phyloP scores from a whole-genome alignment of 768 basidiomycete genomes.

The Boletus rufocinnamomeus region DNA sequence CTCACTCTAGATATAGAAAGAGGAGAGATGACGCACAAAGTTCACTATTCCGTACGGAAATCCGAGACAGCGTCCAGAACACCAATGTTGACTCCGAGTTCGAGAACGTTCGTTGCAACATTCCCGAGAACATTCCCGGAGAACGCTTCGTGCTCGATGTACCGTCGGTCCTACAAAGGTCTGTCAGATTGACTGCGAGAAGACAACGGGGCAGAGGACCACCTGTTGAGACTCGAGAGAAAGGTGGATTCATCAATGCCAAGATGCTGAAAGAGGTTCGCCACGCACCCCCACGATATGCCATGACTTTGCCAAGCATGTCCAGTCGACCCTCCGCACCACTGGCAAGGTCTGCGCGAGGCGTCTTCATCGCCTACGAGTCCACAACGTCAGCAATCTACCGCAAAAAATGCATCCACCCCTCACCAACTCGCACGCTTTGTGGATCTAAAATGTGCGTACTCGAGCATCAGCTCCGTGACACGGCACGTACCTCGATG shows the following conservation, averaged over 20 bases:
- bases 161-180: no score
- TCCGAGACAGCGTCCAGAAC: slow-evolving; percentile 84
- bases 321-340: slow-evolving; percentile 77
- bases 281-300: no score
- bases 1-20: no score
- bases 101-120: slow-evolving; percentile 83
- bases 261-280: background rate
- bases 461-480: no score
- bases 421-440: slow-evolving; percentile 61
- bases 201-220: background rate
- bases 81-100: slow-evolving; percentile 86
- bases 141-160: slow-evolving; percentile 85
- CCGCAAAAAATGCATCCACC: background rate
- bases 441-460: no score
- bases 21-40: slow-evolving; percentile 74
- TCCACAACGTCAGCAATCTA: slow-evolving; percentile 20
- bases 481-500: no score
- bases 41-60: slow-evolving; percentile 81
- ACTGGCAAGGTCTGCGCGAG: slow-evolving; percentile 68
- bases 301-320: slow-evolving; percentile 71
- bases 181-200: background rate
- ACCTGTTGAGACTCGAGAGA: slow-evolving; percentile 40
- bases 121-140: no score
- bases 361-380: slow-evolving; percentile 79
- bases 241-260: background rate